phyloP scores from a whole-genome alignment of 2,329 filamentous ascomycete genomes.

The Fragosphaeria purpurea region DNA sequence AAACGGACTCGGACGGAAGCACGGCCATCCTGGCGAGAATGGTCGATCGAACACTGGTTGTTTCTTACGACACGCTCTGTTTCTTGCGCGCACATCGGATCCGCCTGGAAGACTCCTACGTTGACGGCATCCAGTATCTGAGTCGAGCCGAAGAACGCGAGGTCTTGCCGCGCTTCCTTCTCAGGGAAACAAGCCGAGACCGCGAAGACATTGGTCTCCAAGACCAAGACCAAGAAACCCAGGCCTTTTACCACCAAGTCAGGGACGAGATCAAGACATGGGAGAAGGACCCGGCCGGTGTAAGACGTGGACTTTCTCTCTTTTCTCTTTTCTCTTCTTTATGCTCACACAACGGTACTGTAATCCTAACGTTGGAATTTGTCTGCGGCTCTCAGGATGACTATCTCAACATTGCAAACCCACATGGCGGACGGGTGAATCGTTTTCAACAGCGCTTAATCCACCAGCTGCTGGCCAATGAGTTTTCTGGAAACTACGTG shows the following conservation, averaged over 20 bases:
- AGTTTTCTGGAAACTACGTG: slow-evolving; percentile 14
- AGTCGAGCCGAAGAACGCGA: slow-evolving; percentile 16
- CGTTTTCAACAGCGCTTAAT: slow-evolving; percentile 19
- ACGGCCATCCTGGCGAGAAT: slow-evolving; percentile 12
- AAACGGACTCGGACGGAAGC: slow-evolving; percentile 1
- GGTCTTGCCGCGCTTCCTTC: not conserved
- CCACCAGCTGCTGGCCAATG: slow-evolving; percentile 15
- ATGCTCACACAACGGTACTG: too few species aligned
- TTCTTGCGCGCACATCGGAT: slow-evolving; percentile 22
- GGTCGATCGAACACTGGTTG: slow-evolving; percentile 18
- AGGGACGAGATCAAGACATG: slow-evolving; percentile 4
- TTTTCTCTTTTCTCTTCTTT: too few species aligned
- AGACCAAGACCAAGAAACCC: slow-evolving; percentile 3
- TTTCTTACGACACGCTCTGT: slow-evolving; percentile 19
- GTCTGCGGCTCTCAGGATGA: not conserved
- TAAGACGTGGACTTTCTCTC: not conserved
- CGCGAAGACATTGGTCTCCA: slow-evolving; percentile 1
- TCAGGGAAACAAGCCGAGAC: not conserved
- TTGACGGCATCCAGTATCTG: slow-evolving; percentile 23
- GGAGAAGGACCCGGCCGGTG: slow-evolving; percentile 1
- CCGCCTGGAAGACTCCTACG: slow-evolving; percentile 16
- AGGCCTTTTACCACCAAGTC: slow-evolving; percentile 10
- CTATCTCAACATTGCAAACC: slow-evolving; percentile 14
- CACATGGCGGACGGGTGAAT: slow-evolving; percentile 16
- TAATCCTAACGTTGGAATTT: not conserved